phyloP scores from a whole-genome alignment of 1,284 basidiomycete genomes.

The Salmacisia buchloeana region DNA sequence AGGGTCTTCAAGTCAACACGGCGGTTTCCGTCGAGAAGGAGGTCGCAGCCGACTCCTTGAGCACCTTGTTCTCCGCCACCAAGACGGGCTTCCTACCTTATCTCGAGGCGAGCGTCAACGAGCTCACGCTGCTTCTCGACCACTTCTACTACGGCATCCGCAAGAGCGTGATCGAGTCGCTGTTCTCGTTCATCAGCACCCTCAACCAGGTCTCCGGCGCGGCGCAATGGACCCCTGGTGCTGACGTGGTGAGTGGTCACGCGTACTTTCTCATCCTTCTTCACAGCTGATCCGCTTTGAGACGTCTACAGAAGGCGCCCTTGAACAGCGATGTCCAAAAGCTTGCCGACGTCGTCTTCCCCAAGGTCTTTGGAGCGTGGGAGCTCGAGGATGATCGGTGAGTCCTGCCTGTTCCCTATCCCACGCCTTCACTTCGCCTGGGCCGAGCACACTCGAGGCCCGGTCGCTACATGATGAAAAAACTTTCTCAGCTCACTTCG shows the following conservation, averaged over 20 bases:
- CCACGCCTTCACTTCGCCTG: not conserved
- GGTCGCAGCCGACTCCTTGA: conserved; percentile 93
- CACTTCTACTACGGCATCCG: conserved; percentile 99
- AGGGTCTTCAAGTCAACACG: conserved; percentile 70
- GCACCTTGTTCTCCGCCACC: conserved; percentile 80
- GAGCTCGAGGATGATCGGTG: conserved; percentile 96
- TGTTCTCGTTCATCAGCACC: conserved; percentile 83
- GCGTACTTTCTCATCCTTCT: not conserved
- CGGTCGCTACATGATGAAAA: conserved; percentile 59
- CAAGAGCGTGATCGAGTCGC: conserved; percentile 82
- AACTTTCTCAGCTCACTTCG: conserved; percentile 80
- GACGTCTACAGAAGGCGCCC: conserved; percentile 51
- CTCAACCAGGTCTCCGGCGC: conserved; percentile 84
- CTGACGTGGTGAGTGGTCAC: conserved; percentile 50
- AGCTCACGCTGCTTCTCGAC: conserved; percentile 73
- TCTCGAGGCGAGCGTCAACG: conserved; percentile 64
- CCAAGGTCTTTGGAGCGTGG: conserved; percentile 78
- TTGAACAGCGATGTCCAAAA: conserved; percentile 74
- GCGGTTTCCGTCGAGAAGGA: conserved; percentile 99
- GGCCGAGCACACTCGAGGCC: not conserved
- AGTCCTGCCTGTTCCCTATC: conserved; percentile 52
- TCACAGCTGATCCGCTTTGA: not conserved
- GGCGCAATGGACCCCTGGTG: conserved; percentile 75
- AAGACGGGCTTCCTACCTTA: conserved; percentile 82
- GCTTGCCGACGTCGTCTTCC: conserved; percentile 71